Evolutionary conservation across 495 filamentous ascomycete species (phyloP).

Genomic region (Talaromyces proteolyticus): DNA sequence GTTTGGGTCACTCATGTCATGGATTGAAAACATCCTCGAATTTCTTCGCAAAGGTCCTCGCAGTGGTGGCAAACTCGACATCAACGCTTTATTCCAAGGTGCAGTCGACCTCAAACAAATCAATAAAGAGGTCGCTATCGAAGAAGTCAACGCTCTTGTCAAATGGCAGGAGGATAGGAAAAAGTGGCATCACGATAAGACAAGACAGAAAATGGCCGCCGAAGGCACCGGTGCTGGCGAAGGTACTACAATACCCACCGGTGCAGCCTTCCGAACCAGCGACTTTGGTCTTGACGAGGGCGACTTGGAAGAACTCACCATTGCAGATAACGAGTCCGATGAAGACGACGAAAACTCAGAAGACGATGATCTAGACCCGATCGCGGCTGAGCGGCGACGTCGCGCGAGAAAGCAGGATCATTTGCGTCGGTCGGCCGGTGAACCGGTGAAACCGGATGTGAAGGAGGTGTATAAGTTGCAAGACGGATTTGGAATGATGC

Average conservation of each 20-base stretch:
- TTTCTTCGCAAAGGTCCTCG: conserved; percentile 83
- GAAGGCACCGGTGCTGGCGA: conserved; percentile 53
- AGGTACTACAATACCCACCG: conserved; percentile 32
- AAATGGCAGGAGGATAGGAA: conserved; percentile 92
- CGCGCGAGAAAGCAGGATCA: conserved; percentile 70
- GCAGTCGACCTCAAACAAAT: conserved; percentile 61
- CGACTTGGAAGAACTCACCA: conserved; percentile 76
- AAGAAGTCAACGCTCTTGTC: conserved; percentile 79
- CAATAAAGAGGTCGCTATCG: conserved; percentile 63
- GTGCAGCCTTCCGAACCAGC: conserved; percentile 56
- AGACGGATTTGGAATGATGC: conserved; percentile 74
- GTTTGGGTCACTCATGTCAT: conserved; percentile 91
- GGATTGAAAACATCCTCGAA: conserved; percentile 94
- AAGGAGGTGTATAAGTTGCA: conserved; percentile 71
- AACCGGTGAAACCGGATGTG: conserved; percentile 80
- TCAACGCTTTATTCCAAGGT: conserved; percentile 85
- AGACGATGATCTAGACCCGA: conserved; percentile 76
- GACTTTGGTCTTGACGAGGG: conserved; percentile 85
- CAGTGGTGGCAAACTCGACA: conserved; percentile 69
- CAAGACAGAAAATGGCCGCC: conserved; percentile 95
- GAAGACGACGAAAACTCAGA: conserved; percentile 62
- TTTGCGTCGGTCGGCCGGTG: conserved; percentile 76
- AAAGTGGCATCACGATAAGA: conserved; percentile 97
- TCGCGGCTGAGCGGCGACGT: conserved; percentile 74
- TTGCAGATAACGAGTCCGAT: conserved; percentile 67